Evolutionary conservation across 495 filamentous ascomycete genomes (phyloP).

Genomic region (Tuber microsphaerosporum): DNA sequence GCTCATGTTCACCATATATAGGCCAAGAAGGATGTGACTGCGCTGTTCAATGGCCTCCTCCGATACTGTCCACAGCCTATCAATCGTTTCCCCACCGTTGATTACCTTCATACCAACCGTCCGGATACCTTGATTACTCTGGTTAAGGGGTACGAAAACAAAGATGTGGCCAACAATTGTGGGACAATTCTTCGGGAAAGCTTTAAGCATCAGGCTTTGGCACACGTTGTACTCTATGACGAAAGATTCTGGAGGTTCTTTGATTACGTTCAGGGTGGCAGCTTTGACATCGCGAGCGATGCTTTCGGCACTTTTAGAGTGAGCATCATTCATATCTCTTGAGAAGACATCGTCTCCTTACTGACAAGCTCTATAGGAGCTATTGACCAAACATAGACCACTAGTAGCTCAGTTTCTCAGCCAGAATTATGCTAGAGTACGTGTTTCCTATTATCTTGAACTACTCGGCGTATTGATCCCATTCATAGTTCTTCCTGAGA

Average conservation of each 20-base stretch:
- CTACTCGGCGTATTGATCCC: background rate
- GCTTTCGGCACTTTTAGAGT: slow-evolving; percentile 96
- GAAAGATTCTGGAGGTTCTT: slow-evolving; percentile 99
- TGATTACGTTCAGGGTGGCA: slow-evolving; percentile 87
- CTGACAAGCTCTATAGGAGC: slow-evolving; percentile 55
- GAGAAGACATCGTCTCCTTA: background rate
- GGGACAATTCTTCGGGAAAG: slow-evolving; percentile 86
- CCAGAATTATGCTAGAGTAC: slow-evolving; percentile 64
- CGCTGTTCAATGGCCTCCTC: slow-evolving; percentile 40
- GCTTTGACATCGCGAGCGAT: slow-evolving; percentile 94
- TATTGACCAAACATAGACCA: slow-evolving; percentile 87
- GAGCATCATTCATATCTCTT: slow-evolving; percentile 37
- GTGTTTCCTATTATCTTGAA: slow-evolving; percentile 10
- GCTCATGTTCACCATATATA: slow-evolving; percentile 47
- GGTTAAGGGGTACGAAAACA: slow-evolving; percentile 78
- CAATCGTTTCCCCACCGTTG: slow-evolving; percentile 56
- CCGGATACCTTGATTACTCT: slow-evolving; percentile 82
- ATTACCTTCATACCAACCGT: slow-evolving; percentile 73
- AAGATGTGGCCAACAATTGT: slow-evolving; percentile 87
- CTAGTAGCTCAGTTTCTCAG: slow-evolving; percentile 77
- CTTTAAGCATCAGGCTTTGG: slow-evolving; percentile 80
- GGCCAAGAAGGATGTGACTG: slow-evolving; percentile 50
- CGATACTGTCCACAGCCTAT: slow-evolving; percentile 41
- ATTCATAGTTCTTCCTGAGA: slow-evolving; percentile 66
- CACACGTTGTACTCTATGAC: slow-evolving; percentile 85